These are phyloP conservation scores for Leccinum barrowsii DNA, from an alignment of 768 basidiomycete genomes.

Conservation along the genomic window DNA sequence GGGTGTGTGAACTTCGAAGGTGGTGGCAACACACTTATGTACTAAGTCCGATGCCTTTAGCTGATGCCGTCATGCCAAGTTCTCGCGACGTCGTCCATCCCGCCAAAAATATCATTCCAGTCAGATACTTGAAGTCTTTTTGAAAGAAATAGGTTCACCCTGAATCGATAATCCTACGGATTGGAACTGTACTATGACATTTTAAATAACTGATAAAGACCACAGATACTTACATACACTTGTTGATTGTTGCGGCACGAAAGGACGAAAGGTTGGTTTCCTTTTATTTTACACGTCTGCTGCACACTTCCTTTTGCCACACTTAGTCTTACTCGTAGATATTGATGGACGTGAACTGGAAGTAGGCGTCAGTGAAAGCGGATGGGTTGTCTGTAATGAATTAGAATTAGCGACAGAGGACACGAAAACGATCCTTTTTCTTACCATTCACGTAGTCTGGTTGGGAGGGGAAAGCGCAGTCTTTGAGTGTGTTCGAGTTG, in stretches of 20 bases:
- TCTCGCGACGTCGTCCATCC: too few relatives aligned
- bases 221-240: too few relatives aligned
- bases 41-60: too few relatives aligned
- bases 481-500: background rate
- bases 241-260: background rate
- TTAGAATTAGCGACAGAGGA: background rate
- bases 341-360: conserved; percentile 36
- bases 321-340: conserved; percentile 30
- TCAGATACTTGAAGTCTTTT: background rate
- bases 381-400: conserved; percentile 31
- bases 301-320: background rate
- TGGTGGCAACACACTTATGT: background rate
- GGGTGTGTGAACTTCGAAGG: background rate
- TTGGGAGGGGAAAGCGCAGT: background rate
- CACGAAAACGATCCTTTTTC: background rate
- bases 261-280: background rate
- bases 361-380: conserved; percentile 42
- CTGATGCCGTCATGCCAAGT: too few relatives aligned
- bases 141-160: background rate
- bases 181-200: background rate
- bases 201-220: background rate
- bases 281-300: background rate
- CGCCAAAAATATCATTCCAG: background rate
- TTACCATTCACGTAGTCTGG: conserved; percentile 29
- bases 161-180: background rate